A percentile compares a stretch with the other conserved stretches of the same genome.
Conservation (phyloP, 495 filamentous ascomycete genomes). For the Aspergillus sclerotioniger region DNA sequence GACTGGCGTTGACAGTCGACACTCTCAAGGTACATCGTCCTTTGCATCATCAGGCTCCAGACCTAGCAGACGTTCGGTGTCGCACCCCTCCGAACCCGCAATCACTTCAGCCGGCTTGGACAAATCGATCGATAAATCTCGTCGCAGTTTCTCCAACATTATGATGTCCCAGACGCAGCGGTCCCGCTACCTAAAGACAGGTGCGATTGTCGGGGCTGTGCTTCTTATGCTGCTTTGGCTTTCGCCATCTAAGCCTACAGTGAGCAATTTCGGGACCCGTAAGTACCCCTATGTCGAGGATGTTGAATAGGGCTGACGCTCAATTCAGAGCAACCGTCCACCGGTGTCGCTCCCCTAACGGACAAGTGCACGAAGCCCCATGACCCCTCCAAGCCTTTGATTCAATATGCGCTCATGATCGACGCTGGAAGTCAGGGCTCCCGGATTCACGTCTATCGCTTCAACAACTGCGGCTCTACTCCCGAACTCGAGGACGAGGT, state of each 20-base stretch:
- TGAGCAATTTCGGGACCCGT: slow-evolving; percentile 41
- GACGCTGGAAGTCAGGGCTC: slow-evolving; percentile 97
- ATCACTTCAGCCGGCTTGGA: slow-evolving; percentile 11
- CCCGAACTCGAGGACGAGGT: slow-evolving; percentile 92
- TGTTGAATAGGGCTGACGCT: background rate
- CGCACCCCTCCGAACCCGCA: slow-evolving; percentile 25
- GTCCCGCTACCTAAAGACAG: slow-evolving; percentile 79
- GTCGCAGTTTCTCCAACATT: slow-evolving; percentile 14
- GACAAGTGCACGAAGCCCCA: slow-evolving; percentile 74
- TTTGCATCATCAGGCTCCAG: slow-evolving; percentile 17
- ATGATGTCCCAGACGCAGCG: slow-evolving; percentile 70
- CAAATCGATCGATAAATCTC: slow-evolving; percentile 14
- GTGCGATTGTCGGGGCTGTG: slow-evolving; percentile 70
- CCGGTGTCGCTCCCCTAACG: slow-evolving; percentile 26
- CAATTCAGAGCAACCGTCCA: slow-evolving; percentile 27
- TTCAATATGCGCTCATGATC: slow-evolving; percentile 98
- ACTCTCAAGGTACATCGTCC: slow-evolving; percentile 19
- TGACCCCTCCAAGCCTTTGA: slow-evolving; percentile 82
- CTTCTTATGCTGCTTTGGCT: slow-evolving; percentile 75
- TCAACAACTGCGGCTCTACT: slow-evolving; percentile 95
- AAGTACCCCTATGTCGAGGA: slow-evolving; percentile 9
- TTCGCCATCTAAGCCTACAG: slow-evolving; percentile 51
- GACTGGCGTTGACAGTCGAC: slow-evolving; percentile 43
- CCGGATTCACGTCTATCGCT: slow-evolving; percentile 95
- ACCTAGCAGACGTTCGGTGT: slow-evolving; percentile 36